phyloP scores from a whole-genome alignment of 225 moss, liverwort and hornwort species.

The Pseudisothecium myosuroides region DNA sequence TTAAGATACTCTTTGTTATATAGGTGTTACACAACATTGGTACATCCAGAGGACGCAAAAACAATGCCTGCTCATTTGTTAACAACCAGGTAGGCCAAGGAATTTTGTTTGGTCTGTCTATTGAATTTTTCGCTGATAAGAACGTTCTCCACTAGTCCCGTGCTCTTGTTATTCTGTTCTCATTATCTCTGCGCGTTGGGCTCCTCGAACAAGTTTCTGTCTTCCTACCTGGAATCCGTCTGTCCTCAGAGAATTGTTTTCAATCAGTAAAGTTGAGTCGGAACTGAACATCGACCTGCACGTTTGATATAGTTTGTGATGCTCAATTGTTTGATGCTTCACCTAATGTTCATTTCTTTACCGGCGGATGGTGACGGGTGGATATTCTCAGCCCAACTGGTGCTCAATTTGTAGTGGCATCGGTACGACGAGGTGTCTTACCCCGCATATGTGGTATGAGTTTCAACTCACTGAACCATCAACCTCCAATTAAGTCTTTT shows the following conservation, averaged over 20 bases:
- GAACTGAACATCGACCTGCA: background rate
- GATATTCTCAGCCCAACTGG: slow-evolving; percentile 36
- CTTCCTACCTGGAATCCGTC: background rate
- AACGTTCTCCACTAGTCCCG: background rate
- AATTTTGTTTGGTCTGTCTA: background rate
- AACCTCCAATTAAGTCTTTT: background rate
- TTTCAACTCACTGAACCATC: background rate
- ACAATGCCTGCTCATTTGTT: slow-evolving; percentile 28
- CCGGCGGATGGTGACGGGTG: slow-evolving; percentile 6
- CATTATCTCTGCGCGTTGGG: background rate
- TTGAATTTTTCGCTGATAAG: background rate
- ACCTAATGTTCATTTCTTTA: background rate
- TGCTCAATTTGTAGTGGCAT: slow-evolving; percentile 47
- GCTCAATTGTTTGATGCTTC: background rate
- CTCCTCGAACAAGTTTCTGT: background rate
- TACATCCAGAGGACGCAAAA: slow-evolving; percentile 48
- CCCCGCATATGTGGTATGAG: slow-evolving; percentile 52
- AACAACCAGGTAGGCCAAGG: slow-evolving; percentile 27
- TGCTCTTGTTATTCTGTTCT: background rate
- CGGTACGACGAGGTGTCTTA: slow-evolving; percentile 42
- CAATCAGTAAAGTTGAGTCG: background rate
- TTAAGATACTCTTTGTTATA: slow-evolving; percentile 1
- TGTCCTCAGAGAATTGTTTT: background rate
- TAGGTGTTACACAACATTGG: slow-evolving; percentile 56
- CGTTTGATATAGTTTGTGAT: background rate